Conservation (phyloP, 2,329 filamentous ascomycete species). For the Madurella mycetomatis region DNA sequence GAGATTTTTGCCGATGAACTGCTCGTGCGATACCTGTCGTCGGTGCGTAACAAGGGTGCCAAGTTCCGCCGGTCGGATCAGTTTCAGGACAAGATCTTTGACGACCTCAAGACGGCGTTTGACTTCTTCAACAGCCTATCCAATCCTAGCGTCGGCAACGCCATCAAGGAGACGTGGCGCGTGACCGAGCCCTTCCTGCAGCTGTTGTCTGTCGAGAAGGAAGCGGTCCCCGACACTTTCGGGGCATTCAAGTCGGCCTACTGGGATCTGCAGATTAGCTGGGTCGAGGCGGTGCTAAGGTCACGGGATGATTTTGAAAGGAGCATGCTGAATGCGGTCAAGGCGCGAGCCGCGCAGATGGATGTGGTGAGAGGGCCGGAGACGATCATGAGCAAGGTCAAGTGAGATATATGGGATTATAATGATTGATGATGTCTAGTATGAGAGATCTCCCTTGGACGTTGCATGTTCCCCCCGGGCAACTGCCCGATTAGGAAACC, state of each 20-base stretch:
- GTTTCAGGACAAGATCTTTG: conserved; percentile 88
- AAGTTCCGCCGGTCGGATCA: conserved; percentile 84
- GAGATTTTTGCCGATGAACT: conserved; percentile 92
- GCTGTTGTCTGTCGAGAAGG: conserved; percentile 72
- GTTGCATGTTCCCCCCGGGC: not conserved
- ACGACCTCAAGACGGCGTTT: conserved; percentile 87
- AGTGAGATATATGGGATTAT: conserved; percentile 41
- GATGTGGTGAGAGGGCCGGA: conserved; percentile 75
- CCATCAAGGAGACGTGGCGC: conserved; percentile 88
- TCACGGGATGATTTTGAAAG: conserved; percentile 91
- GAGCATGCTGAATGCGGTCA: conserved; percentile 81
- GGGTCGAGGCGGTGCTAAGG: conserved; percentile 89
- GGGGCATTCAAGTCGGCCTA: conserved; percentile 78
- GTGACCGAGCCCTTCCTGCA: conserved; percentile 80
- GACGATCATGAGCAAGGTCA: conserved; percentile 93
- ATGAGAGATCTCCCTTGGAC: not conserved
- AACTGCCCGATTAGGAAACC: not conserved
- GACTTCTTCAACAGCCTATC: conserved; percentile 75
- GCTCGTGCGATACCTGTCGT: conserved; percentile 75
- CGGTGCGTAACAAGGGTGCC: conserved; percentile 82
- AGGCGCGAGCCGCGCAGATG: conserved; percentile 81
- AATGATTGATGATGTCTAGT: not conserved
- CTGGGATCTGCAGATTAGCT: conserved; percentile 91
- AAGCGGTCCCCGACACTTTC: conserved; percentile 71
- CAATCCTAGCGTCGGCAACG: conserved; percentile 62